Percentiles rank a stretch among this genome's conserved stretches.
These are phyloP conservation scores for Ulota crispa DNA, from an alignment of 225 moss, liverwort and hornwort genomes.

Conservation along the genomic window DNA sequence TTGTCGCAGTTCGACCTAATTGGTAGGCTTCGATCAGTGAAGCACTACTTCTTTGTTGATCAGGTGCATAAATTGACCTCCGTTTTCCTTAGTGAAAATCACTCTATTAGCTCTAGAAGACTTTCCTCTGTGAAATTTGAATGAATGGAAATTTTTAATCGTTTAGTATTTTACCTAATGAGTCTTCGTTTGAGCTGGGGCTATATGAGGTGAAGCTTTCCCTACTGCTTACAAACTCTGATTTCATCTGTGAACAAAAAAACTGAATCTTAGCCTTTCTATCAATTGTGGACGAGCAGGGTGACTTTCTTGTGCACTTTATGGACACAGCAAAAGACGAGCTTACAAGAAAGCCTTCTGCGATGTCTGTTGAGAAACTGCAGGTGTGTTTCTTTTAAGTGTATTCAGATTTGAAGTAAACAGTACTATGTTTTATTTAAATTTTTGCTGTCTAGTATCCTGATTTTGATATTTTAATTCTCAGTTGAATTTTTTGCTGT, in stretches of 20 bases:
- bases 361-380: constrained; percentile 84
- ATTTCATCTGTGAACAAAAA: background rate
- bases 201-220: constrained; percentile 10
- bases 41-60: constrained; percentile 98
- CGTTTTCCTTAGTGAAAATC: background rate
- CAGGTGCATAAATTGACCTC: constrained; percentile 52
- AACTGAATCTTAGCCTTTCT: constrained; percentile 10
- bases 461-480: constrained; percentile 14
- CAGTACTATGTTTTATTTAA: background rate
- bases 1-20: constrained; percentile 78
- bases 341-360: constrained; percentile 77
- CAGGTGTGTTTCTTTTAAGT: constrained; percentile 43
- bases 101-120: background rate
- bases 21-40: constrained; percentile 92
- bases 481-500: constrained; percentile 10
- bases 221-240: background rate
- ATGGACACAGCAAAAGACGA: constrained; percentile 98
- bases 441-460: background rate
- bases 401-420: background rate
- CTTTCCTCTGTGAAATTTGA: background rate
- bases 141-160: background rate
- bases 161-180: background rate
- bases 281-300: constrained; percentile 46
- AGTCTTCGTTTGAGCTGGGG: constrained; percentile 6
- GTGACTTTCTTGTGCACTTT: constrained; percentile 96